These are phyloP conservation scores for Amanita phalloides DNA, from an alignment of 768 basidiomycete genomes.

Conservation along the genomic window DNA sequence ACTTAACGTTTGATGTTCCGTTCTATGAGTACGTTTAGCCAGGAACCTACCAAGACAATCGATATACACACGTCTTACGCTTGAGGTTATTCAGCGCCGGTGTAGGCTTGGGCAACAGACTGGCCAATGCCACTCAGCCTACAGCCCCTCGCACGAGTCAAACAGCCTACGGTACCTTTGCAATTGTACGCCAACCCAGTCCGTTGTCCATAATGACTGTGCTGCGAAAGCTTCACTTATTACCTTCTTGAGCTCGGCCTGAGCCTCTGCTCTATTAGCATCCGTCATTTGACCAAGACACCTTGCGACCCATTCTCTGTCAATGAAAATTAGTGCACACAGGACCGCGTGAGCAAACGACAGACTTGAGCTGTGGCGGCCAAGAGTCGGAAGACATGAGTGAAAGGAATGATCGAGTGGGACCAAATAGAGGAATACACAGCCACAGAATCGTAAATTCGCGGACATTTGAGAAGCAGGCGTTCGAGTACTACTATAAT, in stretches of 20 bases:
- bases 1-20: constrained; percentile 25
- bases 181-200: constrained; percentile 85
- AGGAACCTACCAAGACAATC: not conserved
- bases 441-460: too few relatives aligned
- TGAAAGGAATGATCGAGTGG: constrained; percentile 1
- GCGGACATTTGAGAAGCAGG: too few relatives aligned
- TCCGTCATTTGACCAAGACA: constrained; percentile 90
- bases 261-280: constrained; percentile 76
- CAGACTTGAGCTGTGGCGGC: constrained; percentile 73
- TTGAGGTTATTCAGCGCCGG: constrained; percentile 45
- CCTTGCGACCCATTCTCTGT: constrained; percentile 90
- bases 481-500: too few relatives aligned
- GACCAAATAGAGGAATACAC: not conserved
- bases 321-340: constrained; percentile 10
- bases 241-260: constrained; percentile 91
- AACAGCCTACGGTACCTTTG: constrained; percentile 45
- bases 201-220: constrained; percentile 84
- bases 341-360: not conserved
- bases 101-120: constrained; percentile 50
- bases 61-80: constrained; percentile 51
- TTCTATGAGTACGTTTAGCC: constrained; percentile 16
- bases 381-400: constrained; percentile 69
- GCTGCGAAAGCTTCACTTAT: constrained; percentile 87
- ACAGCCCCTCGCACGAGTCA: constrained; percentile 6
- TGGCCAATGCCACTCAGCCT: constrained; percentile 17